Conservation (phyloP, 352 stramenopile species). For the Pythium biforme region DNA sequence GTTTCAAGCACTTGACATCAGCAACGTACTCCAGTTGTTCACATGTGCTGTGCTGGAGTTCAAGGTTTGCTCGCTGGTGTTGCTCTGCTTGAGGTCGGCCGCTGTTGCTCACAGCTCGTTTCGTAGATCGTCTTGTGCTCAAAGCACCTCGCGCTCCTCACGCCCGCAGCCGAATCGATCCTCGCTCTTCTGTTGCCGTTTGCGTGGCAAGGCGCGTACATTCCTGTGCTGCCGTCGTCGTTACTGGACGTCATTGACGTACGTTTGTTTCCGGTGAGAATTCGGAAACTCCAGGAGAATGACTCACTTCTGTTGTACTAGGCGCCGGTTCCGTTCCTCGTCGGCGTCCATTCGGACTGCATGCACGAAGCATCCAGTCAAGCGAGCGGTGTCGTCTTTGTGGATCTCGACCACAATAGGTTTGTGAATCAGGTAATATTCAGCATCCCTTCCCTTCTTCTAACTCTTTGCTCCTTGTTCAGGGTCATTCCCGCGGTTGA, state of each 20-base stretch:
- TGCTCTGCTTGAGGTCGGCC: background rate
- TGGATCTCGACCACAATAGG: conserved; percentile 94
- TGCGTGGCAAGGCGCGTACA: conserved; percentile 93
- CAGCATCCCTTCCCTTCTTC: no score
- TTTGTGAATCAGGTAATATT: no score
- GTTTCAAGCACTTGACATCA: conserved; percentile 91
- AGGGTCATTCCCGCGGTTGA: conserved; percentile 78
- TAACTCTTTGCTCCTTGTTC: background rate
- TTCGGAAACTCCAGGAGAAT: background rate
- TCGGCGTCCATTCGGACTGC: conserved; percentile 88
- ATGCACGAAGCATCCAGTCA: conserved; percentile 57
- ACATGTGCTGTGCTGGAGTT: conserved; percentile 89
- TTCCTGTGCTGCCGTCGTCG: conserved; percentile 90
- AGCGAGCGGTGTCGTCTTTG: conserved; percentile 89
- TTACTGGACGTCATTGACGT: conserved; percentile 94
- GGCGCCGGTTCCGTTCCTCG: conserved; percentile 93
- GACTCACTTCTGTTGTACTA: conserved; percentile 17
- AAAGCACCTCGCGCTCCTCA: conserved; percentile 87
- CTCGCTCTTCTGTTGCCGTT: conserved; percentile 92
- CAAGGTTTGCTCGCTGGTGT: conserved; percentile 46
- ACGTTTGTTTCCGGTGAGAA: conserved; percentile 6
- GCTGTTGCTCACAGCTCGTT: background rate
- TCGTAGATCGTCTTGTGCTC: conserved; percentile 90
- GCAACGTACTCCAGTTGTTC: conserved; percentile 91
- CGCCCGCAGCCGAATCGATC: conserved; percentile 90